phyloP scores from a whole-genome alignment of 208 protist species.

The Leishmania amazonensis region DNA sequence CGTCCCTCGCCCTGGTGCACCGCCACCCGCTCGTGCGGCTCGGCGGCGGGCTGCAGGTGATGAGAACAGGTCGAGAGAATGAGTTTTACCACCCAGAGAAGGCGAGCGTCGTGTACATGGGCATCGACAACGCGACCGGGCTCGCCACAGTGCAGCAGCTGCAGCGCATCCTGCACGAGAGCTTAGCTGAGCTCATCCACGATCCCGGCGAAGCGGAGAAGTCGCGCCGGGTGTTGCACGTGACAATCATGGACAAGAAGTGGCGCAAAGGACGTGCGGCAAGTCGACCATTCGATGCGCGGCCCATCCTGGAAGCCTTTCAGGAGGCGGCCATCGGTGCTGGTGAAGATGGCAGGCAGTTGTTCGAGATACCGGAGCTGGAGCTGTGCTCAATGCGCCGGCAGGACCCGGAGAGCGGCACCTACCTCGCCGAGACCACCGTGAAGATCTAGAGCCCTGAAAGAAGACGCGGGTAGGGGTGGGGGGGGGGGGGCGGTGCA shows the following conservation, averaged over 20 bases:
- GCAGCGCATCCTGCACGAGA: slow-evolving; percentile 50
- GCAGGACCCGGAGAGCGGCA: slow-evolving; percentile 25
- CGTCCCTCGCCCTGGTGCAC: slow-evolving; percentile 3
- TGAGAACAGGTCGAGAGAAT: slow-evolving; percentile 33
- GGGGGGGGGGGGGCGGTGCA: not conserved
- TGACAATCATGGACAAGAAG: slow-evolving; percentile 85
- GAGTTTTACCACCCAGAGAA: slow-evolving; percentile 30
- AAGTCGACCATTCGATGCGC: slow-evolving; percentile 43
- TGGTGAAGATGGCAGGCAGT: slow-evolving; percentile 20
- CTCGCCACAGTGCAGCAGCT: slow-evolving; percentile 32
- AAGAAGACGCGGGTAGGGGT: not conserved
- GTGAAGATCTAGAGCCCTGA: slow-evolving; percentile 24
- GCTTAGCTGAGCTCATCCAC: slow-evolving; percentile 61
- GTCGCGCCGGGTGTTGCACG: slow-evolving; percentile 49
- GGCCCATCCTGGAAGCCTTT: slow-evolving; percentile 35
- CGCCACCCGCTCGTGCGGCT: slow-evolving; percentile 33
- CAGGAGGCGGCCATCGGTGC: slow-evolving; percentile 21
- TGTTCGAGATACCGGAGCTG: slow-evolving; percentile 30
- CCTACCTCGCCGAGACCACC: slow-evolving; percentile 36
- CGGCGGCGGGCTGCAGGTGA: slow-evolving; percentile 56
- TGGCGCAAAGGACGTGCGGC: slow-evolving; percentile 41
- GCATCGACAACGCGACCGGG: slow-evolving; percentile 41
- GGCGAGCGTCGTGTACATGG: slow-evolving; percentile 82
- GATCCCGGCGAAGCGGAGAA: slow-evolving; percentile 40
- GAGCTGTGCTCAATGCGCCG: slow-evolving; percentile 38